phyloP scores from a whole-genome alignment of 495 filamentous ascomycete species.

The Penicillium riverlandense region DNA sequence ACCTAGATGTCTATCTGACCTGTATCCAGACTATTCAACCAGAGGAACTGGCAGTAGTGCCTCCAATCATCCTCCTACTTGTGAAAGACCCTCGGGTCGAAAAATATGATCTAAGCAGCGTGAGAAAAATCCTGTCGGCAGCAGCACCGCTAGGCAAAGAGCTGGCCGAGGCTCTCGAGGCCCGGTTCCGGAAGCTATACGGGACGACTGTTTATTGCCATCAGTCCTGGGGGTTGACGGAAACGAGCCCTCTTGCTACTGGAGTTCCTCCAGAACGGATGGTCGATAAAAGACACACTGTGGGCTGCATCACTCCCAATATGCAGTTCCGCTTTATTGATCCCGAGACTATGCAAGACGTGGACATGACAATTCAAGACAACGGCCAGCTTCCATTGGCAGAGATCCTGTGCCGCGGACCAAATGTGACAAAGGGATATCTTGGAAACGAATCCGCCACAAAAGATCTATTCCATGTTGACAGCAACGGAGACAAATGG shows the following conservation, averaged over 20 bases:
- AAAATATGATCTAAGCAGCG: constrained; percentile 63
- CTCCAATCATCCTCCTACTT: constrained; percentile 68
- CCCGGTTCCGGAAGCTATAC: constrained; percentile 31
- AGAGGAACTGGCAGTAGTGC: constrained; percentile 38
- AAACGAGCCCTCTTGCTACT: constrained; percentile 40
- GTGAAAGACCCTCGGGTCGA: constrained; percentile 58
- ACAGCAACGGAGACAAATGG: constrained; percentile 43
- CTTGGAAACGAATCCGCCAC: constrained; percentile 60
- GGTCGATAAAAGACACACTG: constrained; percentile 45
- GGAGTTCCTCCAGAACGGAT: constrained; percentile 44
- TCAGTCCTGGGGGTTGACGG: constrained; percentile 74
- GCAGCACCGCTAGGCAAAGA: constrained; percentile 74
- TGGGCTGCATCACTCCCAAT: constrained; percentile 49
- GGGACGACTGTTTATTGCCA: constrained; percentile 54
- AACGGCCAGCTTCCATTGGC: constrained; percentile 27
- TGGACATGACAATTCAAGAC: constrained; percentile 26
- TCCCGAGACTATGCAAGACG: constrained; percentile 26
- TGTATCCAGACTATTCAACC: constrained; percentile 15
- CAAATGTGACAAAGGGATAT: constrained; percentile 61
- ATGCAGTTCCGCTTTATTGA: constrained; percentile 55
- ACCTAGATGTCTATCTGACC: constrained; percentile 41
- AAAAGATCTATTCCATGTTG: constrained; percentile 44
- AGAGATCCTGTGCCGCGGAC: constrained; percentile 50
- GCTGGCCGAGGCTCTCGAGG: constrained; percentile 51
- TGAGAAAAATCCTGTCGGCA: constrained; percentile 70